A percentile compares a stretch with the other conserved stretches of the same genome.
Evolutionary conservation across 257 asterid species (phyloP).

Genomic region (Paraleonurus japonicus): DNA sequence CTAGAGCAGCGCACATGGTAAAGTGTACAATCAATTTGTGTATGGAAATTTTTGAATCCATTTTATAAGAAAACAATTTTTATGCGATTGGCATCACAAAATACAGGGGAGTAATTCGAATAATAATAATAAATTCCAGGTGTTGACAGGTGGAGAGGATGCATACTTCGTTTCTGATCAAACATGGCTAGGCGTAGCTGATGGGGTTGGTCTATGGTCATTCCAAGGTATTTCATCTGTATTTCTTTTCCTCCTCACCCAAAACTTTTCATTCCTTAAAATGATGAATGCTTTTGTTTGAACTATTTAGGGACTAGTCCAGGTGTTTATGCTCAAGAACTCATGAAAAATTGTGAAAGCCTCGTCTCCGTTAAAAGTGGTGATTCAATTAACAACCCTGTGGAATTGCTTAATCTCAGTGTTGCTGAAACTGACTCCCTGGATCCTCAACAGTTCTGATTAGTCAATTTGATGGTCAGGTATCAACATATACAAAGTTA

Average conservation of each 20-base stretch:
- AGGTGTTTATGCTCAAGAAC: conserved; percentile 75
- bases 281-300: conserved; percentile 1
- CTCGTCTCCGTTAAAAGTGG: conserved; percentile 40
- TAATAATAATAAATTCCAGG: conserved; percentile 79
- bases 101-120: conserved; percentile 49
- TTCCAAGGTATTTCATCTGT: conserved; percentile 51
- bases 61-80: background rate
- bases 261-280: background rate
- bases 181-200: conserved; percentile 91
- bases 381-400: conserved; percentile 36
- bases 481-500: conserved; percentile 26
- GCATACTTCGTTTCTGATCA: conserved; percentile 65
- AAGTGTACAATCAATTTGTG: background rate
- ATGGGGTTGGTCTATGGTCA: conserved; percentile 88
- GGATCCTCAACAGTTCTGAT: conserved; percentile 74
- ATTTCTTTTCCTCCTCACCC: background rate
- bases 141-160: conserved; percentile 96
- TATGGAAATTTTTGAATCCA: background rate
- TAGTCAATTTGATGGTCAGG: conserved; percentile 77
- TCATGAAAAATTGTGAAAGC: conserved; percentile 54
- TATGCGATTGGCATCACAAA: conserved; percentile 17
- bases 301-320: conserved; percentile 51
- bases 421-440: conserved; percentile 51
- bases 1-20: background rate
- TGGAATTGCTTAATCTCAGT: conserved; percentile 53